These are phyloP conservation scores for Fusarium ramigenum DNA, from an alignment of 2,329 filamentous ascomycete genomes.

Conservation along the genomic window DNA sequence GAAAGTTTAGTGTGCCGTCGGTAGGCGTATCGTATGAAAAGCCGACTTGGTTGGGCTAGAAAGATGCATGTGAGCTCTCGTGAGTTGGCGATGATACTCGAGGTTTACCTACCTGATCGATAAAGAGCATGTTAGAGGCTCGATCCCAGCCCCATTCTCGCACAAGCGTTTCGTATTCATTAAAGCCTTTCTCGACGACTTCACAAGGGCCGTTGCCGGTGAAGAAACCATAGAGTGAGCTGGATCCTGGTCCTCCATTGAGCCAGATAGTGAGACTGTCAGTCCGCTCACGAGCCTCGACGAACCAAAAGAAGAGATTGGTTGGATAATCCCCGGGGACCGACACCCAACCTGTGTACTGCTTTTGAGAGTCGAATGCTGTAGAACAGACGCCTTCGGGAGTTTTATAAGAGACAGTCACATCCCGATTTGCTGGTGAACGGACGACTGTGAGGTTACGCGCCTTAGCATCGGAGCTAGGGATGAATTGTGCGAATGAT, in stretches of 20 bases:
- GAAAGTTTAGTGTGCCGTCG: conserved; percentile 66
- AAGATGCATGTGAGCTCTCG: conserved; percentile 10
- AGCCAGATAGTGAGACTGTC: conserved; percentile 67
- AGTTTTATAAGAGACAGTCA: conserved; percentile 75
- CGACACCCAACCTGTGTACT: conserved; percentile 76
- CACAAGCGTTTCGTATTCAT: conserved; percentile 63
- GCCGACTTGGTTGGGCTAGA: conserved; percentile 74
- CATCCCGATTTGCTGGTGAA: conserved; percentile 69
- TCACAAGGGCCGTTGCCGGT: conserved; percentile 66
- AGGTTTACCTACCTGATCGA: conserved; percentile 58
- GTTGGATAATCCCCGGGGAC: conserved; percentile 65
- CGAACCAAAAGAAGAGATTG: conserved; percentile 63
- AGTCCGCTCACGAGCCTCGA: conserved; percentile 55
- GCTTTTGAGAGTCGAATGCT: conserved; percentile 70
- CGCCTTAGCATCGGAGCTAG: conserved; percentile 39
- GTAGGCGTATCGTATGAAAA: conserved; percentile 73
- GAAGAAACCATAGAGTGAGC: conserved; percentile 72
- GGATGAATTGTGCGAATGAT: conserved; percentile 48
- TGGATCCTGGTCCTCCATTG: conserved; percentile 73
- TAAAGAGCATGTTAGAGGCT: conserved; percentile 63
- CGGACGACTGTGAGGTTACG: conserved; percentile 63
- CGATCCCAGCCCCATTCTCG: conserved; percentile 74
- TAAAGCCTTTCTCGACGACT: conserved; percentile 57
- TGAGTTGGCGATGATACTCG: not conserved
- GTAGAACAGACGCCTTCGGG: conserved; percentile 71